phyloP scores from a whole-genome alignment of 1,139 yeast species.

The Magnusiomyces fungicola region DNA sequence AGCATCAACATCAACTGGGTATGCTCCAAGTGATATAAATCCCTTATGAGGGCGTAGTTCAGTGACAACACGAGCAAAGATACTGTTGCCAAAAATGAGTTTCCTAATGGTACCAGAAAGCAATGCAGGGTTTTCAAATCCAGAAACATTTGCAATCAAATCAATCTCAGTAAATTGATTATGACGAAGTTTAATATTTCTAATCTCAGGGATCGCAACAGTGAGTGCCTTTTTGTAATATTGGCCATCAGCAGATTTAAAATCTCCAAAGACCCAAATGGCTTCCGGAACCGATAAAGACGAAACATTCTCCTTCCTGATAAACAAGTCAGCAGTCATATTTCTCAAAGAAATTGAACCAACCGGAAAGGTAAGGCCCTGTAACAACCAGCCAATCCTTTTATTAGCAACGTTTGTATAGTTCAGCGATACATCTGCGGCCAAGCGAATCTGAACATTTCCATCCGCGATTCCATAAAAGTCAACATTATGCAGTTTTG shows the following conservation, averaged over 20 bases:
- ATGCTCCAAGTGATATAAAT: slow-evolving; percentile 19
- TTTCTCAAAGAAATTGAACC: background rate
- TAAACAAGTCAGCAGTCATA: background rate
- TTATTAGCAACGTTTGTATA: background rate
- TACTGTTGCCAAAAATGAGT: slow-evolving; percentile 18
- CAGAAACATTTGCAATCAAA: slow-evolving; percentile 20
- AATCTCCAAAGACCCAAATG: background rate
- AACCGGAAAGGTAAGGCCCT: background rate
- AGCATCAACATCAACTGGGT: slow-evolving; percentile 18
- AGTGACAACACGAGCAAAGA: slow-evolving; percentile 19
- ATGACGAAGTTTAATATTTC: slow-evolving; percentile 16
- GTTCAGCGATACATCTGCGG: background rate
- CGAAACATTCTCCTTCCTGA: no score
- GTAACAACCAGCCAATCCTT: background rate
- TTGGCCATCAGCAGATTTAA: background rate
- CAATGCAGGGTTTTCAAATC: slow-evolving; percentile 22
- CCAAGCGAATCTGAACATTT: background rate
- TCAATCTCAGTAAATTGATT: slow-evolving; percentile 20
- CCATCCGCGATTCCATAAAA: background rate
- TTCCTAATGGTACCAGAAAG: slow-evolving; percentile 20
- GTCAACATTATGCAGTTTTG: background rate
- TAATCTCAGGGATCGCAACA: slow-evolving; percentile 21
- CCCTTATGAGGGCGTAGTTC: slow-evolving; percentile 19
- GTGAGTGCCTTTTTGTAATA: background rate
- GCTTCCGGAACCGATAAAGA: no score